Evolutionary conservation across 108 stramenopile species (phyloP), one percentile per base, ranked within the genome.

Genomic region (Cyclostephanos invisitatus): DNA sequence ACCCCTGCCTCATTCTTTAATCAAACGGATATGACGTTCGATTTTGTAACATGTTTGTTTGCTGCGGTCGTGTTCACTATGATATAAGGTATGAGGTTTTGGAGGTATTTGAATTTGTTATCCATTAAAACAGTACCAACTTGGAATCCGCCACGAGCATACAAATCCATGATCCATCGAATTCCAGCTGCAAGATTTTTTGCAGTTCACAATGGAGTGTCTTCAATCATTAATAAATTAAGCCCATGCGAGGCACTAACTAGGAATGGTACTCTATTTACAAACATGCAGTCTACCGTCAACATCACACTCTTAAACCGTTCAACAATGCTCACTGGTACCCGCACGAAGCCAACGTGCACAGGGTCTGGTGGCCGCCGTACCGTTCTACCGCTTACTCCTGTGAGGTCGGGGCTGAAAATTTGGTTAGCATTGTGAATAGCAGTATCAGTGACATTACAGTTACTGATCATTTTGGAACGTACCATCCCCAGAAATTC

Each of bases 191-290:
- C 37, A 0, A 62, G 29, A 0, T 62, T 1, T 15, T 25, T 28
- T 66, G 66, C 69, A 1, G 83, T 84, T 0, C 75, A 32, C 1
- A 36, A 2, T 8, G 67, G 24, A 42, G n/a, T 15, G 24, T 27
- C 5, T 48, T 62, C 48, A 32, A n/a, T 5, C 18, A 61, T 61
- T 61, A 62, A 5, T 28, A 81, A 74, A 7, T 68, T 53, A 17
- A 85, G 35, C 29, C 64, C 24, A 0, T 37, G 36, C 12, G 78
- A 72, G 27, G 74, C 65, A 7, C 78, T 82, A 24, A 55, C 37
- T 0, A 82, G 56, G 48, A 87, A 84, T 2, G 73, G 77, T 2
- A 84, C 2, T 14, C 62, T 25, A 38, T 83, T 81, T 1, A 87
- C 78, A 24, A 68, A 66, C 58, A 87, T 64, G 24, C 82, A 68